Base-by-base conservation (phyloP, 768 basidiomycete genomes). In the Hirschioporus abietinus region DNA sequence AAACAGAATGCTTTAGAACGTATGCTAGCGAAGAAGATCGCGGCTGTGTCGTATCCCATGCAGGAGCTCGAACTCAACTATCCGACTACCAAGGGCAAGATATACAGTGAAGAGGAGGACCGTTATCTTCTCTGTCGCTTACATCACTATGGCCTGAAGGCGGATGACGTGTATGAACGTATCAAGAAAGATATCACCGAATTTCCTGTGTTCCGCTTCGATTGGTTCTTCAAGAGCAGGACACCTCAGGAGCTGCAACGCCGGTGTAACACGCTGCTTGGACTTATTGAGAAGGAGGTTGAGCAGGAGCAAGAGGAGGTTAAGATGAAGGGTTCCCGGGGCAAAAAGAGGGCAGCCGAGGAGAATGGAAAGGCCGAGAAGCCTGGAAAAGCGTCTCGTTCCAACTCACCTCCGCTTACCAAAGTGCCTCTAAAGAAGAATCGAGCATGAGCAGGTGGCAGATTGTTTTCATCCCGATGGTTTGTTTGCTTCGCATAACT, bases 181-280 rank as follows among this genome's bases (percentile, higher is more conserved):
- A 97, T 99, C 78, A 97, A 96, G 85, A 88, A 90, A 76, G 96
- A 99, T 76, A 95, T 99, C 69, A 90, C 88, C 18, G 96, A 99
- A 78, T 98, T 95, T 78, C 96, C 96, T 1, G 91, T 96, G 17
- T 99, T 98, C 80, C 83, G 96, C 24, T 99, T 99, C 72, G 95
- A 98, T 73, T 98, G 95, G 96, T 98, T 97, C 81, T 91, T 95
- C 83, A 96, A 96, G 82, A 94, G 93, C 70, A 81, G 96, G 65
- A 93, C 91, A 12, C 88, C 93, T 1, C 89, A 93, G 72, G 96
- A 99, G 78, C 78, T 99, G 66, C 88, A 90, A 72, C 81, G 96
- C 69, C 80, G 96, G 65, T 97, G 95, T 72, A 90, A 90, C 71
- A 97, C 96, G 1, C 74, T 98, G 42, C 72, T 97, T 27, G 82